A percentile compares a stretch with the other conserved stretches of the same genome.
Evolutionary conservation across 805 yeast species (phyloP).

Genomic region (Nakazawaea molendinolei): DNA sequence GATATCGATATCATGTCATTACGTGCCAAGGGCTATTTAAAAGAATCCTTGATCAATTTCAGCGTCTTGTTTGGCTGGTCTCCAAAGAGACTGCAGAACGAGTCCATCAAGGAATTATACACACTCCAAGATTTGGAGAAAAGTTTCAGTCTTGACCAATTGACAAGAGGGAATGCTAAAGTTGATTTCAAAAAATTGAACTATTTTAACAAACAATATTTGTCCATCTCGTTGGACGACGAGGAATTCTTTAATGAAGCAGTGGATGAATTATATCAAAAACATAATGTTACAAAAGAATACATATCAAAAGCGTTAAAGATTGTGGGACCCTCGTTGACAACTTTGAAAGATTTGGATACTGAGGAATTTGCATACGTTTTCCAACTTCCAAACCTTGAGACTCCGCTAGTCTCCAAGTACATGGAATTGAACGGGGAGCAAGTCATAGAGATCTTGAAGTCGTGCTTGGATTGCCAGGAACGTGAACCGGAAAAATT

Average conservation of each 20-base stretch:
- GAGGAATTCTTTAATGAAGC: conserved; percentile 29
- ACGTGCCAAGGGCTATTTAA: conserved; percentile 57
- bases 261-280: conserved; percentile 23
- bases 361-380: conserved; percentile 39
- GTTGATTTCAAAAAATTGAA: conserved; percentile 73
- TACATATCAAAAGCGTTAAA: conserved; percentile 34
- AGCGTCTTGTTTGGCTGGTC: conserved; percentile 94
- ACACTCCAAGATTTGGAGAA: conserved; percentile 43
- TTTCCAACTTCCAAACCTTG: conserved; percentile 28
- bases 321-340: conserved; percentile 41
- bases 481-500: neutral
- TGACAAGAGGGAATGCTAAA: conserved; percentile 92
- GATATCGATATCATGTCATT: conserved; percentile 66
- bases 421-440: conserved; percentile 8
- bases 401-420: conserved; percentile 12
- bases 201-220: conserved; percentile 71
- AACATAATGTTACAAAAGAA: conserved; percentile 18
- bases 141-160: conserved; percentile 56
- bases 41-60: conserved; percentile 85
- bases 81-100: conserved; percentile 49
- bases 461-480: conserved; percentile 11
- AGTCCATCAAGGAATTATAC: conserved; percentile 45
- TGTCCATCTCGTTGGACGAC: conserved; percentile 36
- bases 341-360: conserved; percentile 46
- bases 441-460: conserved; percentile 12